A percentile compares a stretch with the other conserved stretches of the same genome.
Evolutionary conservation across 2,329 filamentous ascomycete species (phyloP).

Genomic region (Juglanconis sp.): DNA sequence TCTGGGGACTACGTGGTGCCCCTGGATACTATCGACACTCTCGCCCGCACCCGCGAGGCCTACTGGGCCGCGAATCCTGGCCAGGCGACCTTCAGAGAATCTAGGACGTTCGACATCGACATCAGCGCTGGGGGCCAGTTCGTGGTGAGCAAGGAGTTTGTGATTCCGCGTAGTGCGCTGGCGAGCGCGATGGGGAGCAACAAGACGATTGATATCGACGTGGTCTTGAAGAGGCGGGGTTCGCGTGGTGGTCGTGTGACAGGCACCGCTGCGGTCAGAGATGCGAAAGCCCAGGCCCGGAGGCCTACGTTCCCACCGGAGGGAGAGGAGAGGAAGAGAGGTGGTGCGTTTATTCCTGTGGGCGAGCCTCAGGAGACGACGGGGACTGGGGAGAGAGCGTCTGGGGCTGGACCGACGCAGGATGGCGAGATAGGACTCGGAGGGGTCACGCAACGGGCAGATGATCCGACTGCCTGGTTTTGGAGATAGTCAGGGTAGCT

Average conservation of each 20-base stretch:
- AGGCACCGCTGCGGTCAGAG: too few species aligned
- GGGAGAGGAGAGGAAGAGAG: too few species aligned
- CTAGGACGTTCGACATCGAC: not conserved
- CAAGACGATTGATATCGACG: not conserved
- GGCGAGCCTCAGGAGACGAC: too few species aligned
- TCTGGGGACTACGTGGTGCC: not conserved
- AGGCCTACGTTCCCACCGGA: too few species aligned
- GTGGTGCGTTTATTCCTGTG: too few species aligned
- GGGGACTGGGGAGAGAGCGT: too few species aligned
- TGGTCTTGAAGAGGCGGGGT: not conserved
- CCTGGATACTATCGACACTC: not conserved
- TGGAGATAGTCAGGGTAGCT: too few species aligned
- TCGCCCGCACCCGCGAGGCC: not conserved
- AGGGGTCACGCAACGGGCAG: too few species aligned
- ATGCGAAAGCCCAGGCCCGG: too few species aligned
- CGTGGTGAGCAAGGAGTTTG: not conserved
- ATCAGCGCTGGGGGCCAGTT: not conserved
- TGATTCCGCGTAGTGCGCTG: not conserved
- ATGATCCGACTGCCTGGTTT: too few species aligned
- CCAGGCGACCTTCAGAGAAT: not conserved
- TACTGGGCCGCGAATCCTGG: not conserved
- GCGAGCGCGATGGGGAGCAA: not conserved
- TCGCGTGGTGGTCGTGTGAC: not conserved
- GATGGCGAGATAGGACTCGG: too few species aligned
- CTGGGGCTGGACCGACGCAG: too few species aligned